Percentiles rank a stretch among this genome's conserved stretches.
These are phyloP conservation scores for Fomitopsis betulina DNA, from an alignment of 1,284 basidiomycete species.

Conservation along the genomic window DNA sequence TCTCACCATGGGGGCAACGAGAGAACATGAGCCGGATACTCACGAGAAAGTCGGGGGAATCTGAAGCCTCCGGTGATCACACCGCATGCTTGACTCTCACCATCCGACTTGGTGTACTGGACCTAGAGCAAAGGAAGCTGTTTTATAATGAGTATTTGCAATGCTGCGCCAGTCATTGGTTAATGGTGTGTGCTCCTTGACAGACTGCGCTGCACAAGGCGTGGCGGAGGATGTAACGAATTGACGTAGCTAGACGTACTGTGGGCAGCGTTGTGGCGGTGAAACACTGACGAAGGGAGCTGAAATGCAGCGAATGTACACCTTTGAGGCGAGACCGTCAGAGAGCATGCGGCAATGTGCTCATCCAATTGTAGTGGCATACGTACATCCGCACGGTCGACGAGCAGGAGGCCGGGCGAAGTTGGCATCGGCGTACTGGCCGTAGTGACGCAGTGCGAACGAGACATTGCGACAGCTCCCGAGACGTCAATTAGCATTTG, in stretches of 20 bases:
- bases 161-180: not conserved
- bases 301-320: not conserved
- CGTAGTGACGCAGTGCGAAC: not conserved
- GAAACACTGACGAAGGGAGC: not conserved
- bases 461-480: not conserved
- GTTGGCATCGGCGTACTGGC: not conserved
- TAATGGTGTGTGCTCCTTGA: not conserved
- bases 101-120: not conserved
- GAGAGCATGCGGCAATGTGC: not conserved
- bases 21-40: not conserved
- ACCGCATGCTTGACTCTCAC: not conserved
- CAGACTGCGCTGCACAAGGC: not conserved
- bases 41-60: slow-evolving; percentile 1
- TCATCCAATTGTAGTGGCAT: not conserved
- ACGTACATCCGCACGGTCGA: not conserved
- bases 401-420: not conserved
- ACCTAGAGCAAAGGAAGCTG: not conserved
- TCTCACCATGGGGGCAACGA: not conserved
- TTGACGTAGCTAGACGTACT: not conserved
- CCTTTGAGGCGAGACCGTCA: not conserved
- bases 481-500: not conserved
- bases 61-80: not conserved
- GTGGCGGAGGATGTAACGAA: not conserved
- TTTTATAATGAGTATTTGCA: not conserved
- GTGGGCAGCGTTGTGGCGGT: not conserved